These are phyloP conservation scores for Calycina herbarum DNA, from an alignment of 2,329 filamentous ascomycete species.

Conservation along the genomic window DNA sequence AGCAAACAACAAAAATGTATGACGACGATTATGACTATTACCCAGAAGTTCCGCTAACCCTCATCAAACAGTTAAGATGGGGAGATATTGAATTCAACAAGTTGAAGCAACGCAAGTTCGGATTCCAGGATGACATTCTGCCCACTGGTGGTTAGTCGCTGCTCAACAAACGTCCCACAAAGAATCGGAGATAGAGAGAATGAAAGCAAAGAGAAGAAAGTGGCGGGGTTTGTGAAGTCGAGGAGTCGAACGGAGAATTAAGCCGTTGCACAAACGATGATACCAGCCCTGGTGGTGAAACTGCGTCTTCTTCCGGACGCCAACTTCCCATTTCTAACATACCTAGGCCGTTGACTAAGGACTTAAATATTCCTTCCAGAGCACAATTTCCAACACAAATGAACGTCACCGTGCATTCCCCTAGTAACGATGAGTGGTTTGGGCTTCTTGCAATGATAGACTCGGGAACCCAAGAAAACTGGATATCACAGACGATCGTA, in stretches of 20 bases:
- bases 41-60: not conserved
- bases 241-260: too few relatives aligned
- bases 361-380: not conserved
- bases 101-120: not conserved
- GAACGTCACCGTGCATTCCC: slow-evolving; percentile 16
- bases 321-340: too few relatives aligned
- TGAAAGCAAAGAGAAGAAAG: too few relatives aligned
- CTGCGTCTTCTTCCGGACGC: too few relatives aligned
- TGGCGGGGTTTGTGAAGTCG: too few relatives aligned
- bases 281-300: too few relatives aligned
- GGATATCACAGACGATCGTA: not conserved
- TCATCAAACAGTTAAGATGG: not conserved
- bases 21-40: not conserved
- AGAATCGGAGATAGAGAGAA: not conserved
- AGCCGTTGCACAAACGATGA: too few relatives aligned
- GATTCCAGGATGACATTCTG: not conserved
- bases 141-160: not conserved
- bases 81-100: not conserved
- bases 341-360: too few relatives aligned
- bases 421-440: not conserved
- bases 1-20: not conserved
- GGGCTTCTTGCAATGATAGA: not conserved
- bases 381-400: not conserved
- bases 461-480: not conserved
- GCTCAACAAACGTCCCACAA: not conserved